Evolutionary conservation across 306 rosid species (phyloP), one percentile per base, ranked within the genome.

Genomic region (Neltuma alba): DNA sequence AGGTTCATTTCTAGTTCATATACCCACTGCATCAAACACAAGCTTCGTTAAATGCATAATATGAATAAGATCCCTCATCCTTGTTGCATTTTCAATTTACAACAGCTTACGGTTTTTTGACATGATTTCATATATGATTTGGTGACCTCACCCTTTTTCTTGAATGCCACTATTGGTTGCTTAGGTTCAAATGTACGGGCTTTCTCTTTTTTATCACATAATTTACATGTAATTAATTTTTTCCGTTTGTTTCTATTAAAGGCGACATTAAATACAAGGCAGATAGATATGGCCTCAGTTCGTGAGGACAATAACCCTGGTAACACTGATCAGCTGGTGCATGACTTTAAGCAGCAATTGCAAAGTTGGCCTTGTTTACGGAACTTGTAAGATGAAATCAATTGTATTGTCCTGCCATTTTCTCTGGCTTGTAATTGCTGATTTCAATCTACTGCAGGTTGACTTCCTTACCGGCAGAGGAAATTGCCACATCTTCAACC

Each of bases 311-410:
- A 69, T 69, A 78, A 18, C 44, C 65, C 12, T 65, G 80, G 41
- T 54, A 80, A 77, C 68, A 77, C 58, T 41, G 85, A 89, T 75
- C 82, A 79, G 82, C 81, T 86, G 65, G 79, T 67, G 74, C 80
- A 80, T 78, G 83, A 88, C 83, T 83, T 88, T 50, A 85, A 81
- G 85, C 88, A 70, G 84, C 90, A 87, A 75, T 82, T 88, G 83
- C 89, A 79, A 70, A 83, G 85, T 78, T 81, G 88, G 87, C 87
- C 91, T 79, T 85, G 78, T 87, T 86, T 90, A 77, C 84, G 79
- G 80, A 83, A 88, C 72, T 68, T 88, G 97, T 94, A 87, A 86
- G 97, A 87, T 64, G 54, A 79, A 76, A 58, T 76, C 58, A 76
- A 82, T 69, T 80, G 69, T 65, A 20, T 7, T 61, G 78, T 72